Evolutionary conservation across 345 rosid species (phyloP).

Genomic region (Salix dunnii): DNA sequence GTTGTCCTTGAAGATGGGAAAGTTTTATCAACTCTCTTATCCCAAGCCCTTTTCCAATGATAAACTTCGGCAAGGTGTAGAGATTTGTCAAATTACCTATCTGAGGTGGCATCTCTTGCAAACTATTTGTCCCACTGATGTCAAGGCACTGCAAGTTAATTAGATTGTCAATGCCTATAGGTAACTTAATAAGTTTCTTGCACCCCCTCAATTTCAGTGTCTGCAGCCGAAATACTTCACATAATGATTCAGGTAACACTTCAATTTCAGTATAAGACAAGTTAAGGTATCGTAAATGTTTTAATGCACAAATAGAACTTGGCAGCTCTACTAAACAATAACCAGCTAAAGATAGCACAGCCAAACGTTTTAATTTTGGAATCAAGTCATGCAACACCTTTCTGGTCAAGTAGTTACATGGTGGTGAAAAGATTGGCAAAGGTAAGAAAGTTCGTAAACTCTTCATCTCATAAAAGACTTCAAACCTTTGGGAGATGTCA

Average conservation of each 20-base stretch:
- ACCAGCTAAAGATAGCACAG: constrained; percentile 1
- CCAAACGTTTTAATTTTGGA: background rate
- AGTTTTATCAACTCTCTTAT: constrained; percentile 21
- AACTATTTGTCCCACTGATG: constrained; percentile 11
- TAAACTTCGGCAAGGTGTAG: constrained; percentile 31
- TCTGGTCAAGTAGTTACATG: background rate
- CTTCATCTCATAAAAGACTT: background rate
- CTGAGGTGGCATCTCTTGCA: constrained; percentile 35
- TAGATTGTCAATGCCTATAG: constrained; percentile 30
- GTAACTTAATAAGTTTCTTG: constrained; percentile 23
- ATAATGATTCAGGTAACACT: constrained; percentile 3
- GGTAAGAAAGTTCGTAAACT: constrained; percentile 6
- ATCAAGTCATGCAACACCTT: background rate
- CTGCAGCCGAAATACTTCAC: constrained; percentile 11
- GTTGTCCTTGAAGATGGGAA: constrained; percentile 26
- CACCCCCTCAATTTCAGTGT: constrained; percentile 27
- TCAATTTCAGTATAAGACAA: constrained; percentile 7
- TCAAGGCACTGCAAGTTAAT: constrained; percentile 35
- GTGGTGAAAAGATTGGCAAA: background rate
- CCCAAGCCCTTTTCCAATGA: constrained; percentile 27
- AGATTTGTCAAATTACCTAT: constrained; percentile 31
- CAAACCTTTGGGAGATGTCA: background rate
- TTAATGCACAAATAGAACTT: background rate
- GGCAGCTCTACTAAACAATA: constrained; percentile 3
- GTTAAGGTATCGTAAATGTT: constrained; percentile 8